A percentile compares a stretch with the other conserved stretches of the same genome.
Conservation (phyloP, 2,329 filamentous ascomycete species). For the Paradendryphiella salina region DNA sequence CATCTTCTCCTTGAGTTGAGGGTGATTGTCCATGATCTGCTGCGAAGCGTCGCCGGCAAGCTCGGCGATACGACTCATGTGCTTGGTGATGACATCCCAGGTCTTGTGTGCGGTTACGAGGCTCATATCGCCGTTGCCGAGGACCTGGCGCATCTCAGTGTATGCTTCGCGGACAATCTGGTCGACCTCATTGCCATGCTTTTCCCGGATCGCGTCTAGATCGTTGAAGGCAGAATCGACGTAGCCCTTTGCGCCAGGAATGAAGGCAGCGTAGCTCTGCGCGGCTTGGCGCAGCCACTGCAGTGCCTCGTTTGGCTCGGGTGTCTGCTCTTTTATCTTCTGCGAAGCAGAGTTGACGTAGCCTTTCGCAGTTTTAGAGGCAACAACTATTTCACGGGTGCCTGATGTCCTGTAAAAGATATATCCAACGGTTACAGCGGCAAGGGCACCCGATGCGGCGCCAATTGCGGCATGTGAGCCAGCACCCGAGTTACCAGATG, state of each 20-base stretch:
- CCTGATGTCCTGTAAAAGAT: conserved; percentile 60
- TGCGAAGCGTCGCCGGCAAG: conserved; percentile 64
- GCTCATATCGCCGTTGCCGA: conserved; percentile 63
- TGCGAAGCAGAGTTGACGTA: conserved; percentile 64
- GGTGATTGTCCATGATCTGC: conserved; percentile 74
- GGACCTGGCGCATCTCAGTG: conserved; percentile 64
- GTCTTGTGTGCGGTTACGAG: conserved; percentile 64
- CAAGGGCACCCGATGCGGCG: conserved; percentile 55
- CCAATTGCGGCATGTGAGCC: conserved; percentile 52
- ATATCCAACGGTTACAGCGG: conserved; percentile 55
- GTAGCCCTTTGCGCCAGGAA: conserved; percentile 70
- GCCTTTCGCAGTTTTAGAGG: conserved; percentile 60
- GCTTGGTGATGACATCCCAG: conserved; percentile 65
- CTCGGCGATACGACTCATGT: conserved; percentile 61
- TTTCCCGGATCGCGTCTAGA: conserved; percentile 67
- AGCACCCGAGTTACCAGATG: conserved; percentile 26
- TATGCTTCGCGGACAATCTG: conserved; percentile 69
- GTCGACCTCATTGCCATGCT: conserved; percentile 72
- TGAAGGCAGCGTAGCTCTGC: conserved; percentile 69
- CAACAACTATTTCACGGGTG: conserved; percentile 53
- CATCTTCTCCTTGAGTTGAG: conserved; percentile 71
- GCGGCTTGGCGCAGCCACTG: conserved; percentile 67
- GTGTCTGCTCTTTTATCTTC: conserved; percentile 64
- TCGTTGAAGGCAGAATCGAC: conserved; percentile 72
- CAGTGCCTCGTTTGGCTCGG: conserved; percentile 68